These are phyloP conservation scores for Talaromyces borbonicus DNA, from an alignment of 495 filamentous ascomycete genomes.

Conservation along the genomic window DNA sequence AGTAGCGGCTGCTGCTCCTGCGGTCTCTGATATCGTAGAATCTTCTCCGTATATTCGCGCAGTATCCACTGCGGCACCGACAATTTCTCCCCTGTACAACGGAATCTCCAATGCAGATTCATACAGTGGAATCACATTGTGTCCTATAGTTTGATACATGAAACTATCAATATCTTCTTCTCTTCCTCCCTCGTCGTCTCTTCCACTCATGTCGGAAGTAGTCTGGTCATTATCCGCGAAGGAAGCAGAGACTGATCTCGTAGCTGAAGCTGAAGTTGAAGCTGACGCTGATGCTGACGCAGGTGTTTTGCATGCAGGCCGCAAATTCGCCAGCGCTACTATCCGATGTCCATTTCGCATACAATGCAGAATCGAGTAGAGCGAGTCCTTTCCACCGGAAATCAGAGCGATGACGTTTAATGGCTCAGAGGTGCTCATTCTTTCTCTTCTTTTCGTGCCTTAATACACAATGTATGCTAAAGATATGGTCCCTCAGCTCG, in stretches of 20 bases:
- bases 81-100: conserved; percentile 66
- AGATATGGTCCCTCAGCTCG: too few species aligned
- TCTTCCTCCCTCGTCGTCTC: conserved; percentile 15
- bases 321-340: conserved; percentile 81
- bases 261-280: too few species aligned
- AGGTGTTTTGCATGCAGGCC: too few species aligned
- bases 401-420: conserved; percentile 85
- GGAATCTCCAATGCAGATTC: conserved; percentile 65
- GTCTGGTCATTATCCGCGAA: too few species aligned
- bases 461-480: too few species aligned
- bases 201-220: too few species aligned
- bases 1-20: conserved; percentile 9
- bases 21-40: background rate
- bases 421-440: background rate
- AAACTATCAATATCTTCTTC: conserved; percentile 82
- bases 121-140: conserved; percentile 79
- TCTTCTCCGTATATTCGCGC: conserved; percentile 44
- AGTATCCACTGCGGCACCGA: conserved; percentile 54
- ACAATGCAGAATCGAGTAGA: conserved; percentile 89
- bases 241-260: too few species aligned
- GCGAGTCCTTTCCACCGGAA: conserved; percentile 94
- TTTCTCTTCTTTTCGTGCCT: too few species aligned
- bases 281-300: conserved; percentile 6
- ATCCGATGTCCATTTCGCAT: conserved; percentile 74
- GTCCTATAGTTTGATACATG: conserved; percentile 98